phyloP scores from a whole-genome alignment of 2,329 filamentous ascomycete genomes.

The Cryphonectria radicalis region DNA sequence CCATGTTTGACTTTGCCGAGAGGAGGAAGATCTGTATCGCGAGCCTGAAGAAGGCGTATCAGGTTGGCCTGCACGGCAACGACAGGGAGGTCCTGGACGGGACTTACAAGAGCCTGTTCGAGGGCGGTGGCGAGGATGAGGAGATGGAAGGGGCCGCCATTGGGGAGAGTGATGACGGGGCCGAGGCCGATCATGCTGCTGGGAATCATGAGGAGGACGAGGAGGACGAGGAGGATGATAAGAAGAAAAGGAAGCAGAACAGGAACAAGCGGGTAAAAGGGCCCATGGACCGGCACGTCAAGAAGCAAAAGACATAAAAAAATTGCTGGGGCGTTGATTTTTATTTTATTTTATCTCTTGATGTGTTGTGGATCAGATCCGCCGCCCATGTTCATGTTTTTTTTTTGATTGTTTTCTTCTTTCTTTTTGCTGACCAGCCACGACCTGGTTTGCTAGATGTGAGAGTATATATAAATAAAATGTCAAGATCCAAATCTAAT shows the following conservation, averaged over 20 bases:
- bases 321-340: neutral
- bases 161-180: constrained; percentile 39
- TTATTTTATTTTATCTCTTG: neutral
- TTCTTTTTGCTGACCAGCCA: neutral
- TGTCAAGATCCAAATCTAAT: neutral
- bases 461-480: neutral
- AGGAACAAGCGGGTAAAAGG: constrained; percentile 35
- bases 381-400: neutral
- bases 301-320: constrained; percentile 35
- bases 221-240: constrained; percentile 24
- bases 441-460: neutral
- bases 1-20: constrained; percentile 76
- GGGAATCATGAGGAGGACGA: constrained; percentile 33
- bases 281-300: constrained; percentile 40
- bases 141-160: constrained; percentile 47
- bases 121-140: constrained; percentile 40
- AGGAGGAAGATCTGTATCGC: constrained; percentile 65
- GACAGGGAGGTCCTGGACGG: constrained; percentile 66
- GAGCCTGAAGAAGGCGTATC: constrained; percentile 73
- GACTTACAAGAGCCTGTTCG: constrained; percentile 55
- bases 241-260: constrained; percentile 15
- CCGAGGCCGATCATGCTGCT: constrained; percentile 38
- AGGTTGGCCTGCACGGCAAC: constrained; percentile 66
- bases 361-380: neutral
- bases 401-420: neutral